Percentiles rank a stretch among this genome's conserved stretches.
Evolutionary conservation across 345 rosid genomes (phyloP).

Genomic region (Eucalyptus cloeziana): DNA sequence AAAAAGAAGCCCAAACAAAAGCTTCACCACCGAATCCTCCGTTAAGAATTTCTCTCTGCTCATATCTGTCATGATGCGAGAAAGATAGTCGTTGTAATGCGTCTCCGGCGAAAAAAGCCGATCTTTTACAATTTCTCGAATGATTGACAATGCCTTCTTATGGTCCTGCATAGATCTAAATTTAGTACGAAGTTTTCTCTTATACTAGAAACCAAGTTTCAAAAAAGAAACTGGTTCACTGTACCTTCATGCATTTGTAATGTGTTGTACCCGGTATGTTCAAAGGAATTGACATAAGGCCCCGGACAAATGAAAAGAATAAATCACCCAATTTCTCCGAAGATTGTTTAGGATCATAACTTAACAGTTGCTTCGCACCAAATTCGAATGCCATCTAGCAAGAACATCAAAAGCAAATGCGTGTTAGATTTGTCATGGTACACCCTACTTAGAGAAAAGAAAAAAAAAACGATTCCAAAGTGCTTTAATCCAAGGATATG

Average conservation of each 20-base stretch:
- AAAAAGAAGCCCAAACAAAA: not conserved
- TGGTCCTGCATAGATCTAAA: not conserved
- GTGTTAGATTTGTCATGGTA: not conserved
- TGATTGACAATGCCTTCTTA: not conserved
- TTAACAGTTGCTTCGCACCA: not conserved
- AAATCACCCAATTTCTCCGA: not conserved
- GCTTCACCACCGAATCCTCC: not conserved
- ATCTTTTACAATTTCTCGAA: not conserved
- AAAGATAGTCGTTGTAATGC: not conserved
- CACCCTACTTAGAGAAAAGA: not conserved
- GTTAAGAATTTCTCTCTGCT: constrained; percentile 7
- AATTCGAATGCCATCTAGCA: constrained; percentile 6
- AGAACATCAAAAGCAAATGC: not conserved
- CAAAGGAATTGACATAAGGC: constrained; percentile 17
- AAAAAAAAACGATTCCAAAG: not conserved
- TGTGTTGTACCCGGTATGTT: constrained; percentile 22
- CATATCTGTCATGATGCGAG: constrained; percentile 3
- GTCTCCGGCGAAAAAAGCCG: not conserved
- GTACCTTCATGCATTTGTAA: constrained; percentile 20
- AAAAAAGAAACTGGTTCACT: not conserved
- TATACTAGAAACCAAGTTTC: not conserved
- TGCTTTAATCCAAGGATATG: too few species aligned
- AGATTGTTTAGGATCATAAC: not conserved
- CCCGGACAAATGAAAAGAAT: not conserved
- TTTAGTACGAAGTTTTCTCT: not conserved